These are phyloP conservation scores for Cyclotella cryptica DNA, from an alignment of 108 stramenopile species.

Conservation along the genomic window DNA sequence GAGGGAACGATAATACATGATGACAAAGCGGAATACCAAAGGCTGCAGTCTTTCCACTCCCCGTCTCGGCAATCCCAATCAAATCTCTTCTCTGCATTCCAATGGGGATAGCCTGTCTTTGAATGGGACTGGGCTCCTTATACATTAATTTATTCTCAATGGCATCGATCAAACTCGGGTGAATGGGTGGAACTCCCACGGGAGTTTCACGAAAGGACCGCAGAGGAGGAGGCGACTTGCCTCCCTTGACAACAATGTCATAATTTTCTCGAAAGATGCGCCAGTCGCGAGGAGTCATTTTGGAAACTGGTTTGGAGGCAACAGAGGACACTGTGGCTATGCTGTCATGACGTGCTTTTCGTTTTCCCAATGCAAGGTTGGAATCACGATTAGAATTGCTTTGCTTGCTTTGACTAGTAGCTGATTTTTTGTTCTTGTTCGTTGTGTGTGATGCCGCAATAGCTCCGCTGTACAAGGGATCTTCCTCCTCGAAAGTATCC, in stretches of 20 bases:
- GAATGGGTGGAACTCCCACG: slow-evolving; percentile 58
- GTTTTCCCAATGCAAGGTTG: slow-evolving; percentile 30
- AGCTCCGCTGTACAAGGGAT: slow-evolving; percentile 78
- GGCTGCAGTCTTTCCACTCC: slow-evolving; percentile 93
- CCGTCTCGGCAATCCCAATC: slow-evolving; percentile 99
- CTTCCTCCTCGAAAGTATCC: slow-evolving; percentile 84
- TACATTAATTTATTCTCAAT: slow-evolving; percentile 74
- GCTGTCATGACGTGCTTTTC: slow-evolving; percentile 18
- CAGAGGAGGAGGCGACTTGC: slow-evolving; percentile 88
- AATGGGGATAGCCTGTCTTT: slow-evolving; percentile 93
- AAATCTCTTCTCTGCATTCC: slow-evolving; percentile 94
- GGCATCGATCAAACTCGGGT: slow-evolving; percentile 68
- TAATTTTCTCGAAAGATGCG: slow-evolving; percentile 97
- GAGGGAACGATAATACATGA: slow-evolving; percentile 81
- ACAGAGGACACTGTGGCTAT: slow-evolving; percentile 55
- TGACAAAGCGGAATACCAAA: slow-evolving; percentile 93
- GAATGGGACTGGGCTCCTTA: slow-evolving; percentile 95
- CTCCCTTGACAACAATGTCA: slow-evolving; percentile 95
- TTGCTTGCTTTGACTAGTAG: not conserved
- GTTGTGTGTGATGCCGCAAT: not conserved
- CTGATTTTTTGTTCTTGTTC: slow-evolving; percentile 7
- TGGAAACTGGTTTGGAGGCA: slow-evolving; percentile 74
- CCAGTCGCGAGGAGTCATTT: slow-evolving; percentile 98
- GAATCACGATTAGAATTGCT: not conserved
- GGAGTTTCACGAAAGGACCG: slow-evolving; percentile 84